Evolutionary conservation across 768 basidiomycete species (phyloP).

Genomic region (Podaxis sp.): DNA sequence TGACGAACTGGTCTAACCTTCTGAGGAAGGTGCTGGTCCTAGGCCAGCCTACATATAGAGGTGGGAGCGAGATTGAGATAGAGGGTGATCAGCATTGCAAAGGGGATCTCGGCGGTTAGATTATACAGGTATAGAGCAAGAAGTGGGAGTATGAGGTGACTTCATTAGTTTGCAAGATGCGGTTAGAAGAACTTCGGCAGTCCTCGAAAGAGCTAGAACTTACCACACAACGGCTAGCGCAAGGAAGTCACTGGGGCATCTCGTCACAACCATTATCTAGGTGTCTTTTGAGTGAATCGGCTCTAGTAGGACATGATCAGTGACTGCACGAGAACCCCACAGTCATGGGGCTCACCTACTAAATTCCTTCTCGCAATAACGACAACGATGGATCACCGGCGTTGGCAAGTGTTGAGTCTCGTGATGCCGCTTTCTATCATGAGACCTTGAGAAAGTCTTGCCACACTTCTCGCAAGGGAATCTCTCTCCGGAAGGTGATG

Average conservation of each 20-base stretch:
- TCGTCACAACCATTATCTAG: conserved; percentile 78
- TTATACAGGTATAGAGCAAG: conserved; percentile 12
- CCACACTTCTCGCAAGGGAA: conserved; percentile 72
- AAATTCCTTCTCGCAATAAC: conserved; percentile 72
- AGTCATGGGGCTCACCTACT: conserved; percentile 44
- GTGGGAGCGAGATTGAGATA: not conserved
- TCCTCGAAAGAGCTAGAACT: conserved; percentile 10
- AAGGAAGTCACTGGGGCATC: conserved; percentile 34
- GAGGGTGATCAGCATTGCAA: not conserved
- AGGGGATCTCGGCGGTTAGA: conserved; percentile 5
- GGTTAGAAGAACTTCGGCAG: conserved; percentile 1
- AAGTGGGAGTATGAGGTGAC: conserved; percentile 9
- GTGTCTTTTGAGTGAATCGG: conserved; percentile 78
- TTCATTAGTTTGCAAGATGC: conserved; percentile 3
- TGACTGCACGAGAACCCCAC: conserved; percentile 9
- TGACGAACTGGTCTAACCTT: not conserved
- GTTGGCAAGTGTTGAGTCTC: conserved; percentile 69
- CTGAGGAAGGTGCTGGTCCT: not conserved
- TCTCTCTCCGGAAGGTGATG: conserved; percentile 51
- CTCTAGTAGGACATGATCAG: conserved; percentile 23
- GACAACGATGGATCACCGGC: conserved; percentile 65
- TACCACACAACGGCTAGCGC: conserved; percentile 14
- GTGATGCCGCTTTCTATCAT: conserved; percentile 78
- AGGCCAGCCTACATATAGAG: not conserved
- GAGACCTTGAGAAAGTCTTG: conserved; percentile 75